Evolutionary conservation across 257 asterid species (phyloP), one percentile per base, ranked within the genome.

Genomic region (Solanum dulcamara): DNA sequence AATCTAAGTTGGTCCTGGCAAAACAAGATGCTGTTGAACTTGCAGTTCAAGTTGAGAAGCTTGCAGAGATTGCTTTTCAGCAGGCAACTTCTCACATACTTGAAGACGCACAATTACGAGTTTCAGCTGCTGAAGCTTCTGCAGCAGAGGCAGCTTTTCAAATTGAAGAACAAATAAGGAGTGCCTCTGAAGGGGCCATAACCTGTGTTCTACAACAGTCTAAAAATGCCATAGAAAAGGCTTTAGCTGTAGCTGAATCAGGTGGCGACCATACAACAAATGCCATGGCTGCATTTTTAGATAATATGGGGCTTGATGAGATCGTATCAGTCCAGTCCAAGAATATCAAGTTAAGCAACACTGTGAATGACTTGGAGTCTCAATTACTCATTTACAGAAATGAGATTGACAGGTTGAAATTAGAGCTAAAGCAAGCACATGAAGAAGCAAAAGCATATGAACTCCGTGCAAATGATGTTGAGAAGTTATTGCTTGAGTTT

Each of bases 1-100:
- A 89, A 87, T 85, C 90, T 67, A 86, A 85, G 87, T 85, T 89
- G 90, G 87, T 87, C 86, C 90, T 89, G 83, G 91, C 91, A 26
- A 87, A 89, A 81, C 83, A 85, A 59, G 91, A 89, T 86, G 90
- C 91, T 67, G 86, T 89, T 87, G 91, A 89, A 70, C 91, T 89
- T 87, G 91, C 91, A 11, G 90, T 89, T 81, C 91, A 89, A 57
- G 90, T 89, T 70, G 91, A 89, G 86, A 89, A 87, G 84, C 80
- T 89, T 88, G 91, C 90, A 17, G 90, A 85, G 86, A 14, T 84
- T 62, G 88, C 91, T 87, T 89, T 89, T 88, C 91, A 84, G 84
- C 91, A 87, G 87, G 91, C 90, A 10, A 89, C 91, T 35, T 81
- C 90, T 70, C 89, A 89, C 90, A 89, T 89, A 85, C 83, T 89